Base-by-base conservation (phyloP, 2,329 filamentous ascomycete species). In the Cladosporium halotolerans region DNA sequence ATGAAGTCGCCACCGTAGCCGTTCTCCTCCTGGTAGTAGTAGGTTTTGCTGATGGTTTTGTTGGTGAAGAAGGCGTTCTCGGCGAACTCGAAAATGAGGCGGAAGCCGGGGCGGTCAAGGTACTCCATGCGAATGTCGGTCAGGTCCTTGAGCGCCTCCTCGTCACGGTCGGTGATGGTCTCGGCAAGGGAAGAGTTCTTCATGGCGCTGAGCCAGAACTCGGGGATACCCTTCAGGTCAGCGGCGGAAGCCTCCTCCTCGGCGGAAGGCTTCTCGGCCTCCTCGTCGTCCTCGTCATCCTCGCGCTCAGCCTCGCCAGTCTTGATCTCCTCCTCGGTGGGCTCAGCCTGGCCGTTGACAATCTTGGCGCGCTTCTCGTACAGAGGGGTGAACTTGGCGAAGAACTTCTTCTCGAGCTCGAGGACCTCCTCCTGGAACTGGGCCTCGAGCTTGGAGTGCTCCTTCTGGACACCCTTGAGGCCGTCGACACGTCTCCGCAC, bases 171-270 rank as follows among this genome's bases (percentile, higher is more conserved):
- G 66, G 93, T 99, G 71, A 99, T 96, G 83, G 96, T 96, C 76
- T 99, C 95, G 53, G 92, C 89, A 53, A 99, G 84, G 31, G 91
- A 95, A 72, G 96, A 92, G 79, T 99, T 99, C 82, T 99, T 99
- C 92, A 99, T 97, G 64, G 95, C 92, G 57, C 92, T 96, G 47
- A 99, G 81, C 93, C 93, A 99, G 81, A 99, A 99, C 76, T 99
- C 93, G 59, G 93, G 93, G 59, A 99, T 96, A 73, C 93, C 93
- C 66, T 83, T 79, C 60, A 86, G 74, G 53, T 77, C 71, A 55
- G 74, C 71, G 33, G 75, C 70, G 58, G 80, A 75, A 54, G 75
- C 72, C 43, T 78, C 68, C 62, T 81, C 77, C 60, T 84, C 79
- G 49, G 78, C 73, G 66, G 84, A 79, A 57, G 73, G 71, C 63